Percentiles rank a stretch among this genome's conserved stretches.
These are phyloP conservation scores for Daldinia bambusicola DNA, from an alignment of 495 filamentous ascomycete species.

Conservation along the genomic window DNA sequence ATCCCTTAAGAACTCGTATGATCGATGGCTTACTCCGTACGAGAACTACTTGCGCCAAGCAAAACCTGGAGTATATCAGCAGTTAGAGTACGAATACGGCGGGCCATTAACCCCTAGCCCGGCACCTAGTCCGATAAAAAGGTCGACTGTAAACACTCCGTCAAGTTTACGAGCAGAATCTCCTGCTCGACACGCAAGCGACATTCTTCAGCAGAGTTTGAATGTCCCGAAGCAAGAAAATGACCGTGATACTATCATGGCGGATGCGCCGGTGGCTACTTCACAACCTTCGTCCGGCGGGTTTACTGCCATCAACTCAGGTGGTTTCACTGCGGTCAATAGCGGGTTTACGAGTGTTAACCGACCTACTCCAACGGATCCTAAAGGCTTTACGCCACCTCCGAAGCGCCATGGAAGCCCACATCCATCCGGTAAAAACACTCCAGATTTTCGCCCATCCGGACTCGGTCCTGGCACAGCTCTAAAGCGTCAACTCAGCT, in stretches of 20 bases:
- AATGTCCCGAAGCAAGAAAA: slow-evolving; percentile 59
- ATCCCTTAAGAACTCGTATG: slow-evolving; percentile 97
- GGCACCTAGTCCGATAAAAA: slow-evolving; percentile 84
- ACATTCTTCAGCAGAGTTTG: slow-evolving; percentile 73
- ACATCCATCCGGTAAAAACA: slow-evolving; percentile 63
- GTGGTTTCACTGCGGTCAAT: slow-evolving; percentile 58
- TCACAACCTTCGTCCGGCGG: slow-evolving; percentile 59
- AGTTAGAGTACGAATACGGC: slow-evolving; percentile 91
- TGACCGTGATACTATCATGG: slow-evolving; percentile 63
- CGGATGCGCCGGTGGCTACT: slow-evolving; percentile 59
- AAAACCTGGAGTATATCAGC: slow-evolving; percentile 96
- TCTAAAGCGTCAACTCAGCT: slow-evolving; percentile 85
- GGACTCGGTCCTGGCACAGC: slow-evolving; percentile 63
- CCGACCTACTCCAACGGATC: slow-evolving; percentile 53
- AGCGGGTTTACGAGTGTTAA: slow-evolving; percentile 84
- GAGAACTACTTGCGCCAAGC: slow-evolving; percentile 93
- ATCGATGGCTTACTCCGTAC: slow-evolving; percentile 94
- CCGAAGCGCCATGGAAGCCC: slow-evolving; percentile 63
- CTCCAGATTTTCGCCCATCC: slow-evolving; percentile 67
- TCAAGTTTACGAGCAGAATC: slow-evolving; percentile 72
- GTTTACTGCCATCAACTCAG: slow-evolving; percentile 83
- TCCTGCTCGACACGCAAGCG: slow-evolving; percentile 74
- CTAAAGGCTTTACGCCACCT: slow-evolving; percentile 55
- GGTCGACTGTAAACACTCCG: slow-evolving; percentile 74
- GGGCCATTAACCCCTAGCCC: slow-evolving; percentile 95